phyloP scores from a whole-genome alignment of 176 grass and related monocot species.

The Eragrostis nindensis region DNA sequence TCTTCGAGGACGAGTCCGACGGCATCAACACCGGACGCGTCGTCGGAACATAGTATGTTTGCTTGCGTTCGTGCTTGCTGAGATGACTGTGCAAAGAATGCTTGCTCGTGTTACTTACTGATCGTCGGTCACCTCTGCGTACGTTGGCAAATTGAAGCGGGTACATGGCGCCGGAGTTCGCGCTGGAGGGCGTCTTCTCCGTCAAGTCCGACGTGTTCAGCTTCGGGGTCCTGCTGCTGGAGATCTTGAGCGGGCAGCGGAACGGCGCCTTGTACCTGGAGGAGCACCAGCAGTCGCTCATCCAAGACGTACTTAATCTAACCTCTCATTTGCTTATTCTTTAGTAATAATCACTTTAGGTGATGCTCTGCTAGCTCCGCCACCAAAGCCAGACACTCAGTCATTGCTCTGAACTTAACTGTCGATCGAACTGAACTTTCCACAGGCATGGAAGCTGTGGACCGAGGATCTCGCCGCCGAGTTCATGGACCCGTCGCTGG shows the following conservation, averaged over 20 bases:
- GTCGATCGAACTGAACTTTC: too few species aligned
- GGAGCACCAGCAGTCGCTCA: slow-evolving; percentile 67
- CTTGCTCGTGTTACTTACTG: too few species aligned
- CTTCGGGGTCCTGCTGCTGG: slow-evolving; percentile 75
- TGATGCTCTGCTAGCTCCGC: accelerated
- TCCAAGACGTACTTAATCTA: slow-evolving; percentile 37
- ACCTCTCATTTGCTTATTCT: too few species aligned
- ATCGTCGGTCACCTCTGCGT: too few species aligned
- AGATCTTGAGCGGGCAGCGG: slow-evolving; percentile 80
- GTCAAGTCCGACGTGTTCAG: slow-evolving; percentile 92
- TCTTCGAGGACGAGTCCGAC: slow-evolving; percentile 66
- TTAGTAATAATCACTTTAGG: too few species aligned
- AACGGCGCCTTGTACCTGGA: slow-evolving; percentile 67
- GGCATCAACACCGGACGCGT: slow-evolving; percentile 71
- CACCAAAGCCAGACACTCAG: not conserved
- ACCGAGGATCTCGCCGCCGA: slow-evolving; percentile 29
- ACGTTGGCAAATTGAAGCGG: slow-evolving; percentile 48
- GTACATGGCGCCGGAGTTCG: slow-evolving; percentile 90
- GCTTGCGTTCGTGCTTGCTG: not conserved
- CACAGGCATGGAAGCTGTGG: slow-evolving; percentile 82
- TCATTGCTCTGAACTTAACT: too few species aligned
- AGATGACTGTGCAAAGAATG: too few species aligned
- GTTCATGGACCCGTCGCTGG: slow-evolving; percentile 67
- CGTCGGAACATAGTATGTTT: slow-evolving; percentile 72
- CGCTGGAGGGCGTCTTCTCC: slow-evolving; percentile 69